These are phyloP conservation scores for Casaregolazyma suthepensis DNA, from an alignment of 1,139 yeast genomes.

Conservation along the genomic window DNA sequence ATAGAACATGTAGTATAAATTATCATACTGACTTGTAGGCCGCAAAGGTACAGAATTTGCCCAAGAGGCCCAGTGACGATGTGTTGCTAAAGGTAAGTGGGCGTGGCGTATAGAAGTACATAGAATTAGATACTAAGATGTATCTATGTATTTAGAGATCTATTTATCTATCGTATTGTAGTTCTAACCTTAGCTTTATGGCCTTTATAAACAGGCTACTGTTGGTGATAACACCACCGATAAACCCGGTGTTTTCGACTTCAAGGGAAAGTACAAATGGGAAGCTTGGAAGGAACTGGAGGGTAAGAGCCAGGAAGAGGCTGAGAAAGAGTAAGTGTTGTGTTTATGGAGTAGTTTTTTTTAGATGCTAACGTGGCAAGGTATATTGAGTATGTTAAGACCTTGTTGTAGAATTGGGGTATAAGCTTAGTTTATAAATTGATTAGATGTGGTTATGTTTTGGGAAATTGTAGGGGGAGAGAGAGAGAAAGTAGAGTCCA, in stretches of 20 bases:
- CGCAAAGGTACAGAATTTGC: conserved; percentile 65
- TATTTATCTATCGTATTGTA: background rate
- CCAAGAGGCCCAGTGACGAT: conserved; percentile 77
- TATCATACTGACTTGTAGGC: conserved; percentile 46
- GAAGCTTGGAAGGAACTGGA: conserved; percentile 87
- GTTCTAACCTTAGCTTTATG: conserved; percentile 46
- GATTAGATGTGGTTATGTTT: too few relatives aligned
- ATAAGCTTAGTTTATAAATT: too few relatives aligned
- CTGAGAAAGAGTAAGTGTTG: conserved; percentile 71
- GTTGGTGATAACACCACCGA: conserved; percentile 86
- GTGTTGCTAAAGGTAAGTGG: conserved; percentile 55
- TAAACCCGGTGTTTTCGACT: conserved; percentile 78
- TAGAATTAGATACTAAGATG: too few relatives aligned
- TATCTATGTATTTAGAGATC: background rate
- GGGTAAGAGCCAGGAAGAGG: conserved; percentile 84
- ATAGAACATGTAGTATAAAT: background rate
- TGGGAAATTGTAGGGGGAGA: too few relatives aligned
- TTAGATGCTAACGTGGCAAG: conserved; percentile 1
- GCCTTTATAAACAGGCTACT: conserved; percentile 93
- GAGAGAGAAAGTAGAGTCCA: too few relatives aligned
- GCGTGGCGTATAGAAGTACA: background rate
- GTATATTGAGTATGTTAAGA: conserved; percentile 19
- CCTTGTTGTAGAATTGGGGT: conserved; percentile 8
- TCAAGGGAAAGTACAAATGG: conserved; percentile 97
- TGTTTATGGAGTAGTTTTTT: background rate